Evolutionary conservation across 345 rosid species (phyloP), one percentile per base, ranked within the genome.

Genomic region (Kandelia obovata): DNA sequence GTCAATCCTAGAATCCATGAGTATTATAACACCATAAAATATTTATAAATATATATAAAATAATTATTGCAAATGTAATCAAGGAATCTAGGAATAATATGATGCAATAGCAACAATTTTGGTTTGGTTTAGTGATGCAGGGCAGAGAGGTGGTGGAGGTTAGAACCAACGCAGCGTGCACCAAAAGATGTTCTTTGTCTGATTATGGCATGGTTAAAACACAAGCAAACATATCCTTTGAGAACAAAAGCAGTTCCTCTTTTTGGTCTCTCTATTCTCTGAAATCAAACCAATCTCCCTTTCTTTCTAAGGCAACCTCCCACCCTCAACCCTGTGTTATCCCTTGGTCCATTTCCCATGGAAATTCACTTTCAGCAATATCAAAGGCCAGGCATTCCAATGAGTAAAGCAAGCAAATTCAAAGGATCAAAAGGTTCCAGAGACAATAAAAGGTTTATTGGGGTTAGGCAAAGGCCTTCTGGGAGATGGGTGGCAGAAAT

Each of bases 401-500:
- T n/a, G 7, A 57, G 65, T 71, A 84, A 74, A 75, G 66, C 65
- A 46, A 73, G 65, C 74, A 86, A 79, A 70, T 69, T 72, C 73
- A 88, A 80, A 79, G 84, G 81, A 31, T 67, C 77, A 71, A 70
- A 68, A 17, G 66, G 65, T 10, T 25, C 31, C 4, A 61, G 23
- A 27, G 69, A 53, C 69, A 70, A 27, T 68, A 85, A 67, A 81
- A 84, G 78, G 74, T 88, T 82, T 64, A 83, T 88, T 52, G 94
- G 94, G 46, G 91, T 88, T 57, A 79, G 94, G 32, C 91, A 88
- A 77, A 82, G 94, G 78, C 89, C 89, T 64, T 88, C 94, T 0
- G 94, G 94, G n/a, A 82, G 88, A 79, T 88, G 94, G 94, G 88
- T 88, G 3, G 93, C 93, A 15, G 93, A 88, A 79, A 88, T 88